Conservation (phyloP, 163 green algal species). For the Coccomyxa subellipsoidea region DNA sequence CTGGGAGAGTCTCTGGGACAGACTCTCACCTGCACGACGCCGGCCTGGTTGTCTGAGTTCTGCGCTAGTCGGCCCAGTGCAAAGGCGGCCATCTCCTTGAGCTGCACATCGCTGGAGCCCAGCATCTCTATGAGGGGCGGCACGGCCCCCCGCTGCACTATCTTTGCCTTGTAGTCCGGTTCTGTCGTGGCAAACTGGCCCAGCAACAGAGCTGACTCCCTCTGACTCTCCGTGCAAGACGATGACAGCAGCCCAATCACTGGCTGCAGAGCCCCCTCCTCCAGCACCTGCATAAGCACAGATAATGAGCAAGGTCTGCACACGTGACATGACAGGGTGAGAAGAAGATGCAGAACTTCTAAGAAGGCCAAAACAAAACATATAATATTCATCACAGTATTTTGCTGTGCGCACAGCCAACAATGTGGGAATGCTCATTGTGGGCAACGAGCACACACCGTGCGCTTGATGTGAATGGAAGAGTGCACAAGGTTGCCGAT, state of each 20-base stretch:
- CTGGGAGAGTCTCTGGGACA: too few species aligned
- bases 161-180: constrained; percentile 75
- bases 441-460: not conserved
- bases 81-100: constrained; percentile 98
- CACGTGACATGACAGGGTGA: too few species aligned
- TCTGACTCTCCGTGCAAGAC: constrained; percentile 86
- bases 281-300: constrained; percentile 54
- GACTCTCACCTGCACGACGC: constrained; percentile 41
- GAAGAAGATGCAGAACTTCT: too few species aligned
- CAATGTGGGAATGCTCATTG: not conserved
- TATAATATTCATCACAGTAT: too few species aligned
- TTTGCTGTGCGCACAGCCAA: not conserved
- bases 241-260: constrained; percentile 92
- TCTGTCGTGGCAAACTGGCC: constrained; percentile 86
- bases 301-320: too few species aligned
- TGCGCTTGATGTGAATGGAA: constrained; percentile 52
- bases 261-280: constrained; percentile 94
- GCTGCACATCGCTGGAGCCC: constrained; percentile 59
- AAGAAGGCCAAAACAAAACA: too few species aligned
- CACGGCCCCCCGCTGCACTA: constrained; percentile 95
- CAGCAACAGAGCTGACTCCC: constrained; percentile 94
- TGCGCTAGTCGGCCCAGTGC: constrained; percentile 94
- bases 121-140: constrained; percentile 94
- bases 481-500: constrained; percentile 92
- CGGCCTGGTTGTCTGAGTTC: constrained; percentile 93